Percentiles rank a stretch among this genome's conserved stretches.
phyloP scores from a whole-genome alignment of 1,139 yeast species.

The Protomyces gravidus region DNA sequence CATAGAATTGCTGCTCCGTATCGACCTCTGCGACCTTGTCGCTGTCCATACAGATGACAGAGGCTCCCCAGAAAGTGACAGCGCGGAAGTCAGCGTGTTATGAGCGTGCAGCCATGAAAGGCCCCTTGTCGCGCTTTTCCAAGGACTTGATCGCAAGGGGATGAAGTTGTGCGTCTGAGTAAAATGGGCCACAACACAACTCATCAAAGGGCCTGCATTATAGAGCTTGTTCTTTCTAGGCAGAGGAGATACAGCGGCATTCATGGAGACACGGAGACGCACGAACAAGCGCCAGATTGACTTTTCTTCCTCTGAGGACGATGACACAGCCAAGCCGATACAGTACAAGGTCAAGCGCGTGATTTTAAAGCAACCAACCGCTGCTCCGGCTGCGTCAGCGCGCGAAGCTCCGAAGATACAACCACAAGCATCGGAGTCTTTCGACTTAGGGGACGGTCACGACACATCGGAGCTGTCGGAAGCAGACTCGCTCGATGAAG shows the following conservation, averaged over 20 bases:
- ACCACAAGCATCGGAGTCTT: not conserved
- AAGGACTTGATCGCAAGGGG: too few relatives aligned
- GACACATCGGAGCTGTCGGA: not conserved
- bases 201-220: not conserved
- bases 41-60: not conserved
- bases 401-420: not conserved
- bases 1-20: not conserved
- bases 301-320: conserved; percentile 20
- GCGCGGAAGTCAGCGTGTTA: not conserved
- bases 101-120: too few relatives aligned
- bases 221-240: conserved; percentile 29
- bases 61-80: not conserved
- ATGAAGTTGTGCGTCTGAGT: too few relatives aligned
- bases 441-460: not conserved
- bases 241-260: too few relatives aligned
- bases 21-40: not conserved
- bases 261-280: conserved; percentile 28
- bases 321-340: not conserved
- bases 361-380: not conserved
- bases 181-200: too few relatives aligned
- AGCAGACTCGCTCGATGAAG: conserved; percentile 34
- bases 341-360: not conserved
- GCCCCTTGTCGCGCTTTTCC: too few relatives aligned
- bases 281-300: conserved; percentile 21
- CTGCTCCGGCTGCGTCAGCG: not conserved